Percentiles rank a stretch among this genome's conserved stretches.
Conservation (phyloP, 345 rosid species). For the Sonneratia caseolaris region DNA sequence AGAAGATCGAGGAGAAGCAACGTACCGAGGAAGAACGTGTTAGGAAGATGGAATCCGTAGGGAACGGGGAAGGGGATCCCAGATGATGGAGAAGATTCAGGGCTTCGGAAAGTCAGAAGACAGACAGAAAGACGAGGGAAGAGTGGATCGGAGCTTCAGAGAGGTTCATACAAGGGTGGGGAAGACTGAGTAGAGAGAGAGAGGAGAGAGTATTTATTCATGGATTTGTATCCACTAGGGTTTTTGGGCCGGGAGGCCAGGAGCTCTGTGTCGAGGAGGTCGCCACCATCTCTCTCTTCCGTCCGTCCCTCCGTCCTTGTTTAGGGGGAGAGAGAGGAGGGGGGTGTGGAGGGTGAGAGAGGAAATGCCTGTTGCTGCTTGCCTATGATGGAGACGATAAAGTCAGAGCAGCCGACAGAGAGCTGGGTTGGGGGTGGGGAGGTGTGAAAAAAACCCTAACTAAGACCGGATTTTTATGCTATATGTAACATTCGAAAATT, state of each 20-base stretch:
- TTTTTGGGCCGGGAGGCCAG: neutral
- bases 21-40: constrained; percentile 50
- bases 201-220: neutral
- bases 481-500: too few relatives aligned
- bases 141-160: too few relatives aligned
- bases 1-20: constrained; percentile 9
- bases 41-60: constrained; percentile 34
- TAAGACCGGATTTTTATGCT: too few relatives aligned
- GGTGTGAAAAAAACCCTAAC: too few relatives aligned
- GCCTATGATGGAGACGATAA: too few relatives aligned
- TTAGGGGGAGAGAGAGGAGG: neutral
- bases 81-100: neutral
- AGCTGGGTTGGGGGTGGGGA: too few relatives aligned
- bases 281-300: neutral
- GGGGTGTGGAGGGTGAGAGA: neutral
- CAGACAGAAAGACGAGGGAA: neutral
- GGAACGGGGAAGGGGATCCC: neutral
- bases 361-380: neutral
- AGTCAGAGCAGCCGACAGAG: too few relatives aligned
- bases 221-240: neutral
- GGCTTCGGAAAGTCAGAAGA: neutral
- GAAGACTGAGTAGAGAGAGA: neutral
- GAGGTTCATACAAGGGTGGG: too few relatives aligned
- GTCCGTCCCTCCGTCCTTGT: neutral
- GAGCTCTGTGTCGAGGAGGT: constrained; percentile 6